Base-by-base conservation (phyloP, 2,329 filamentous ascomycete genomes). In the Chaetomium olivaceum region DNA sequence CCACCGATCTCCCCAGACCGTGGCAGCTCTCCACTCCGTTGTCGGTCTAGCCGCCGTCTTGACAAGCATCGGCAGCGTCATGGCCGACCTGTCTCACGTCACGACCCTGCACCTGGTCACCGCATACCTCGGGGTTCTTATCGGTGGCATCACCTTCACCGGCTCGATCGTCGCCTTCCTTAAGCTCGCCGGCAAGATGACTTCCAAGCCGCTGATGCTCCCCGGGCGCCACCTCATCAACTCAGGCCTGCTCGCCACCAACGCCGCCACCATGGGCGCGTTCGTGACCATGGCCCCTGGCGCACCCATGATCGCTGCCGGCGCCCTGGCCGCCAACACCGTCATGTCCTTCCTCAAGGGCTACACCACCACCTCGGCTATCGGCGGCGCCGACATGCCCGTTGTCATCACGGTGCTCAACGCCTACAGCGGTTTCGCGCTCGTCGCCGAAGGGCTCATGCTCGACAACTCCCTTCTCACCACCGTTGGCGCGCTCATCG, bases 341-440 rank as follows among this genome's bases (percentile, higher is more conserved):
- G 80, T 86, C 0, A 80, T 97, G 27, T 93, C 90, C 67, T 96
- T 96, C 76, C 80, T 90, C 68, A 94, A 96, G 76, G 93, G 93
- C 8, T 96, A 87, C 74, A 96, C 92, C 0, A 96, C 92, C 0
- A 96, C 93, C 0, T 85, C 92, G 1, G 91, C 91, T 0, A 96
- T 97, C 73, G 93, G 93, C 25, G 93, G 92, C n/a, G 92, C 92
- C 14, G 93, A 97, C 74, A 96, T 96, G 92, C 92, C 87, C 78
- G 92, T 96, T 5, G 91, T 95, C 36, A 96, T 96, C 69, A 96
- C 92, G 0, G 92, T 96, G 0, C 79, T 97, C 23, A 97, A 96
- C 71, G 92, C 92, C 0, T 96, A 96, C 75, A 94, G 91, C 57
- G 93, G 93, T 14, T 97, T 96, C 65, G 93, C 93, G 0, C 83